phyloP scores from a whole-genome alignment of 1,284 basidiomycete genomes.

The Naganishia sp. region DNA sequence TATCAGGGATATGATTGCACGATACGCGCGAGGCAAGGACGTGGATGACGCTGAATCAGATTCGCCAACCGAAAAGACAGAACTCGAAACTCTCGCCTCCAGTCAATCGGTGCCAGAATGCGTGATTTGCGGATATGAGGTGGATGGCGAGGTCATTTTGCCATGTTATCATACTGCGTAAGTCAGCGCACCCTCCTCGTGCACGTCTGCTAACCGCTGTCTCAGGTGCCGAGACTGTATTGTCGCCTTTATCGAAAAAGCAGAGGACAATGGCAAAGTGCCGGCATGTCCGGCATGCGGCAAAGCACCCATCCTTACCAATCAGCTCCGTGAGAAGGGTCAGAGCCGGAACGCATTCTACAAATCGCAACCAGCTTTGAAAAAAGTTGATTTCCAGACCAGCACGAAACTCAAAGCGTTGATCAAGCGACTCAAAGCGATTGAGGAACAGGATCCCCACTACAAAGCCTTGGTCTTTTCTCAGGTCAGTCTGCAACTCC shows the following conservation, averaged over 20 bases:
- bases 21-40: slow-evolving; percentile 59
- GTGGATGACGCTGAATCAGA: slow-evolving; percentile 39
- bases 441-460: slow-evolving; percentile 61
- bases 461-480: slow-evolving; percentile 87
- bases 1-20: slow-evolving; percentile 65
- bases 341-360: slow-evolving; percentile 43
- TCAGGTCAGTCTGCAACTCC: slow-evolving; percentile 54
- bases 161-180: slow-evolving; percentile 80
- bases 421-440: slow-evolving; percentile 45
- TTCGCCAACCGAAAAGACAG: slow-evolving; percentile 38
- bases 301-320: slow-evolving; percentile 45
- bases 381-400: slow-evolving; percentile 78
- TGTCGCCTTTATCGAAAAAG: slow-evolving; percentile 50
- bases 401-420: slow-evolving; percentile 66
- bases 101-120: slow-evolving; percentile 68
- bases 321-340: slow-evolving; percentile 44
- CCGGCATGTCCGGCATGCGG: slow-evolving; percentile 50
- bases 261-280: slow-evolving; percentile 49
- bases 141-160: slow-evolving; percentile 63
- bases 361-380: slow-evolving; percentile 54
- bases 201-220: slow-evolving; percentile 12
- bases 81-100: slow-evolving; percentile 39
- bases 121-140: slow-evolving; percentile 66
- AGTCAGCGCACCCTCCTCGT: slow-evolving; percentile 37
- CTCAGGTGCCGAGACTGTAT: slow-evolving; percentile 54